Conservation (phyloP, 306 rosid genomes). For the Vicia sativa region DNA sequence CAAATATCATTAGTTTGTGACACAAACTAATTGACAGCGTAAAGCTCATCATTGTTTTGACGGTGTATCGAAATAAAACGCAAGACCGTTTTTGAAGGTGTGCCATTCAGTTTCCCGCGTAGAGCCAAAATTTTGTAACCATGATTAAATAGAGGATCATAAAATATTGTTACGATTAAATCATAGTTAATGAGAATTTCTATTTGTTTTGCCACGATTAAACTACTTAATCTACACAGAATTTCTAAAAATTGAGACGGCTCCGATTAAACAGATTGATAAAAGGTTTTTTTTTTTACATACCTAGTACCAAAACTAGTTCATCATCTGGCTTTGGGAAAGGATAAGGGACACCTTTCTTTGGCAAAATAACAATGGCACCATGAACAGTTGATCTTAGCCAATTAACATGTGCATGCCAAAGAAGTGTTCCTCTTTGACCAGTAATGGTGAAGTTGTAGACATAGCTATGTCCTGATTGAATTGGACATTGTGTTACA, state of each 20-base stretch:
- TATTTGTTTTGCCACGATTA: too few species aligned
- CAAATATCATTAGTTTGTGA: not conserved
- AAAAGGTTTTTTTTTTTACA: not conserved
- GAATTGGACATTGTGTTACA: slow-evolving; percentile 86
- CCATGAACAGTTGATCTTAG: slow-evolving; percentile 88
- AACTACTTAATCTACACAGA: too few species aligned
- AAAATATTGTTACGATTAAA: too few species aligned
- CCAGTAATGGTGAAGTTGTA: slow-evolving; percentile 90
- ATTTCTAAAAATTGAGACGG: too few species aligned
- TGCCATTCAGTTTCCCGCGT: too few species aligned
- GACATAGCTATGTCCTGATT: slow-evolving; percentile 60
- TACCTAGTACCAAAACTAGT: slow-evolving; percentile 71
- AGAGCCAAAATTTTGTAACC: too few species aligned
- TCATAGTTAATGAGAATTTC: too few species aligned
- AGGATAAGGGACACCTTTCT: slow-evolving; percentile 84
- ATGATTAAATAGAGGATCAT: too few species aligned
- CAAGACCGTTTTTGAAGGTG: too few species aligned
- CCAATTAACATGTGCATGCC: slow-evolving; percentile 93
- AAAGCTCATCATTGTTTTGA: too few species aligned
- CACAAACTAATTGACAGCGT: too few species aligned
- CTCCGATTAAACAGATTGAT: not conserved
- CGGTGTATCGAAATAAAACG: too few species aligned
- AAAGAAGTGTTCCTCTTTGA: slow-evolving; percentile 88
- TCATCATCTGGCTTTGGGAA: slow-evolving; percentile 84
- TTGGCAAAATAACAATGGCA: slow-evolving; percentile 80